Evolutionary conservation across 2,329 filamentous ascomycete genomes (phyloP), one percentile per base, ranked within the genome.

Genomic region (Metarhizium sp.): DNA sequence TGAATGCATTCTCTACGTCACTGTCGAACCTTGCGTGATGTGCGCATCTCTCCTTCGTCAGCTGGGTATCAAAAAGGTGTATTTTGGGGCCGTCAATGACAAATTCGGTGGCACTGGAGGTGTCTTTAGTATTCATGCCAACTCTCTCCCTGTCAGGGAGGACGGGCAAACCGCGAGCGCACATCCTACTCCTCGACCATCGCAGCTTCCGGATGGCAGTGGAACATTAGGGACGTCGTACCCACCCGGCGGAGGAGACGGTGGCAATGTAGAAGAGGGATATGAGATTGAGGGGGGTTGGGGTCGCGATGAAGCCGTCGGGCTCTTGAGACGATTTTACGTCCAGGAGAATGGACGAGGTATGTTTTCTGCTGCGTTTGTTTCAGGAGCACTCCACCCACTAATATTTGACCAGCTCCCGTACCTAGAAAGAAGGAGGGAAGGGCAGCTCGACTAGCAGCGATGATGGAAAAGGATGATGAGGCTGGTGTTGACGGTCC

Each of bases 21-120:
- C 94, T 0, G 92, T 99, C 54, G 95, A 99, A 73, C 94, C 94
- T 4, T 99, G 94, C 70, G 90, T 99, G 74, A 99, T 99, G 94
- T 99, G 94, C 68, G 94, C 94, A 13, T 95, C 91, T 6, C 84
- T 95, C 53, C 79, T 99, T 52, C 84, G 91, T 52, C 95, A 99
- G 71, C 86, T 95, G 60, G 82, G 85, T 14, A 91, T 99, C 70
- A 83, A 87, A 59, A 87, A 87, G 61, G 94, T 99, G 36, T 97
- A 92, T 71, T 99, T 94, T 70, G 95, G 94, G 4, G 95, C 92
- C 57, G 84, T 88, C 63, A 99, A 99, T 69, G 94, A 99, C 74
- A 89, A 95, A 56, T 99, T 99, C 73, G 94, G 94, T 7, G 94
- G 95, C 36, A 96, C 91, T 16, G 94, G 94, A 2, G 92, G 95